phyloP scores from a whole-genome alignment of 2,329 filamentous ascomycete species.

The Graphiopsis chlorocephala region DNA sequence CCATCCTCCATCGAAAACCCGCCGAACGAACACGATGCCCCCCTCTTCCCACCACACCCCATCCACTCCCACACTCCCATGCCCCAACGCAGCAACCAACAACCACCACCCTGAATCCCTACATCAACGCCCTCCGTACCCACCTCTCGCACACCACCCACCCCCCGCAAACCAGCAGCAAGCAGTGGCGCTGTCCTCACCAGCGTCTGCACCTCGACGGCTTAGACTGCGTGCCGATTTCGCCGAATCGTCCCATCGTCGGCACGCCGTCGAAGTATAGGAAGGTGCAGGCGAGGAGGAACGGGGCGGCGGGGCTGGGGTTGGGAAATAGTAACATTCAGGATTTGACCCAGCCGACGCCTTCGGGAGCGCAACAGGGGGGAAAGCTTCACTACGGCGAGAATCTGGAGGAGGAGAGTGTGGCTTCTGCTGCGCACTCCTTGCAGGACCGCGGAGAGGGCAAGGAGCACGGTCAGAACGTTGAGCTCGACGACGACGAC shows the following conservation, averaged over 20 bases:
- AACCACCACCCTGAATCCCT: not conserved
- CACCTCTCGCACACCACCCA: not conserved
- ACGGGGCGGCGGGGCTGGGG: too few relatives aligned
- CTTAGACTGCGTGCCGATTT: not conserved
- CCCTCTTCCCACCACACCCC: not conserved
- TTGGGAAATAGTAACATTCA: too few relatives aligned
- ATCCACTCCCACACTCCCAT: not conserved
- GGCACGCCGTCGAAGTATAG: not conserved
- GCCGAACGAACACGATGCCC: not conserved
- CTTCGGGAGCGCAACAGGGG: not conserved
- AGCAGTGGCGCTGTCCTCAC: not conserved
- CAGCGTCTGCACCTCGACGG: not conserved
- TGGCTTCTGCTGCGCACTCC: not conserved
- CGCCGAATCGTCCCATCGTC: not conserved
- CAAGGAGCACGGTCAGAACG: not conserved
- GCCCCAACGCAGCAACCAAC: not conserved
- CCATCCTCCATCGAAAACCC: not conserved
- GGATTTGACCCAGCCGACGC: constrained; percentile 1
- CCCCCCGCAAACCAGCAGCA: not conserved
- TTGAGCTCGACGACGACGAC: not conserved
- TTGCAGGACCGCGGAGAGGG: not conserved
- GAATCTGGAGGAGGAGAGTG: not conserved
- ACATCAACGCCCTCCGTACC: not conserved
- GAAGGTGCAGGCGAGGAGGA: not conserved
- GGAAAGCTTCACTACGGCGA: too few relatives aligned